phyloP scores from a whole-genome alignment of 2,329 filamentous ascomycete genomes.

The Shiraia bambusicola region DNA sequence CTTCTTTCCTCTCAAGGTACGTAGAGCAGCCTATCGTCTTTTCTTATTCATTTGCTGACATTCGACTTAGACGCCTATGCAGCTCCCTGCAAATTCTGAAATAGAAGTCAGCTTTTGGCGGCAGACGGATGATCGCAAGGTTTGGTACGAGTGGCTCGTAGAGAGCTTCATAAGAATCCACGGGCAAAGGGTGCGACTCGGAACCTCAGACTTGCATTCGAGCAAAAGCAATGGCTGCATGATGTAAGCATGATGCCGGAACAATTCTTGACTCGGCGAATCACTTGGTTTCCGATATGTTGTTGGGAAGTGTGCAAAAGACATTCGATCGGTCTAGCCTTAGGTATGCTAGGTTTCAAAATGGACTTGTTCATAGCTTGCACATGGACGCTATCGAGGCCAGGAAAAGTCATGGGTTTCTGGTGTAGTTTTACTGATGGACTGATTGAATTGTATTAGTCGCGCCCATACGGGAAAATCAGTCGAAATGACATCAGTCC shows the following conservation, averaged over 20 bases:
- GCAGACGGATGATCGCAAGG: slow-evolving; percentile 89
- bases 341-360: too few relatives aligned
- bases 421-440: too few relatives aligned
- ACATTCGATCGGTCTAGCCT: too few relatives aligned
- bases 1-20: slow-evolving; percentile 91
- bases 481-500: too few relatives aligned
- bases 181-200: slow-evolving; percentile 66
- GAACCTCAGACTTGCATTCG: slow-evolving; percentile 46
- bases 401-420: too few relatives aligned
- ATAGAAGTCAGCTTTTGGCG: slow-evolving; percentile 93
- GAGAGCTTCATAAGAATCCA: slow-evolving; percentile 73
- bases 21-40: slow-evolving; percentile 22
- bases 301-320: too few relatives aligned
- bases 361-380: too few relatives aligned
- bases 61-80: slow-evolving; percentile 71
- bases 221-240: slow-evolving; percentile 44
- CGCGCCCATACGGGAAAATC: too few relatives aligned
- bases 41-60: slow-evolving; percentile 5
- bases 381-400: too few relatives aligned
- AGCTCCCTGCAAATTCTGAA: slow-evolving; percentile 80
- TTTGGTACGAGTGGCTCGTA: slow-evolving; percentile 98
- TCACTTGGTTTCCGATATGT: background rate
- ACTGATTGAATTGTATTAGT: too few relatives aligned
- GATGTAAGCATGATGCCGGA: slow-evolving; percentile 31
- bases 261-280: background rate